Conservation (phyloP, 768 basidiomycete species). For the Tricholoma saponaceum region DNA sequence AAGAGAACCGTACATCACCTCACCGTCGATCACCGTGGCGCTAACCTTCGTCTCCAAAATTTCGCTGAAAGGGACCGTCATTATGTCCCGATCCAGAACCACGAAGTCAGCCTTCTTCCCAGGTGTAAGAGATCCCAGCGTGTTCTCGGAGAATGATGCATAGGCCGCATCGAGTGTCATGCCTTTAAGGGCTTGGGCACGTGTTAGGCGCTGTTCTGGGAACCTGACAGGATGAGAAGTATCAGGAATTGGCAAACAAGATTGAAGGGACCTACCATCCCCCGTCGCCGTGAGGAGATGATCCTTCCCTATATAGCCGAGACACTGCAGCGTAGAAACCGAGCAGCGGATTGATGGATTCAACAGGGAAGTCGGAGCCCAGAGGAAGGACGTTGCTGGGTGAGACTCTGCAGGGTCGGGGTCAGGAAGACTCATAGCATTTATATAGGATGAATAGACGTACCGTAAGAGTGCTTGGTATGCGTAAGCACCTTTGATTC, state of each 20-base stretch:
- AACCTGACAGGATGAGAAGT: slow-evolving; percentile 48
- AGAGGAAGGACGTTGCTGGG: slow-evolving; percentile 60
- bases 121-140: slow-evolving; percentile 63
- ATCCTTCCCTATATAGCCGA: slow-evolving; percentile 61
- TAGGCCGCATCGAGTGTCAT: slow-evolving; percentile 91
- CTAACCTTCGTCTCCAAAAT: slow-evolving; percentile 63
- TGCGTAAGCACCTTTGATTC: slow-evolving; percentile 88
- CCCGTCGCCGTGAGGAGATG: slow-evolving; percentile 74
- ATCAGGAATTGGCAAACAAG: neutral
- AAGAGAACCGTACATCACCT: slow-evolving; percentile 51
- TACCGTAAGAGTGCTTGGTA: slow-evolving; percentile 77
- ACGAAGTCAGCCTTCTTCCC: slow-evolving; percentile 91
- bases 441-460: slow-evolving; percentile 15
- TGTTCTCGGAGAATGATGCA: slow-evolving; percentile 73
- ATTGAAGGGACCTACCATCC: slow-evolving; percentile 65
- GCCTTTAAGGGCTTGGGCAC: slow-evolving; percentile 80
- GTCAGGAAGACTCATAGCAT: neutral
- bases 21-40: slow-evolving; percentile 76
- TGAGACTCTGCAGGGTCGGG: slow-evolving; percentile 38
- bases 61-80: slow-evolving; percentile 56
- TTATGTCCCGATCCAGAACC: slow-evolving; percentile 75
- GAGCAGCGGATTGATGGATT: slow-evolving; percentile 82
- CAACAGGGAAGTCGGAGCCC: slow-evolving; percentile 94
- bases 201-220: slow-evolving; percentile 67
- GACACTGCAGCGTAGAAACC: slow-evolving; percentile 90